Base-by-base conservation (phyloP, 805 yeast species). In the Suhomyces sp. region DNA sequence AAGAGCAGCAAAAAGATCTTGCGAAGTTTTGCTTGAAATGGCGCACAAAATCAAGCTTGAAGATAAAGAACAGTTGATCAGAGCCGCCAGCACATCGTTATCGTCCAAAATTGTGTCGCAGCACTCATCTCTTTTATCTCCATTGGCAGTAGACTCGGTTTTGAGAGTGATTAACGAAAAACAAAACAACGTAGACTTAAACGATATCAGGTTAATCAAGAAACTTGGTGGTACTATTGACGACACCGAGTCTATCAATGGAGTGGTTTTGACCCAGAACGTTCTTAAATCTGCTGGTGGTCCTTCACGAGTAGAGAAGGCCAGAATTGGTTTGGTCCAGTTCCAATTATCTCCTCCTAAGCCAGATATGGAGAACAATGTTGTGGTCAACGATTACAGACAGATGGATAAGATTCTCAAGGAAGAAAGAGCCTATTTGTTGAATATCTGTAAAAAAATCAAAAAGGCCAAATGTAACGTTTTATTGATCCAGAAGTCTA, bases 361-460 rank as follows among this genome's bases (percentile, higher is more conserved):
- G 69, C 97, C 97, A 19, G 97, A 91, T 67, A 87, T 96, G 87
- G 99, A 94, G 76, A 94, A 94, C 72, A 93, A 92, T 68, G 93
- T 94, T 48, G 96, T 94, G 53, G 98, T 94, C 51, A 94, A 89
- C 67, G 99, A 94, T 72, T 94, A 94, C 77, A 84, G 99, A 73
- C 99, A 94, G 74, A 94, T 94, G 99, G 99, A 94, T 73, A 94
- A 93, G 76, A 94, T 94, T 62, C 79, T 94, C 68, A 94, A 96
- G 68, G 99, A 94, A 74, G 99, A 94, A 79, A 86, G 99, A 69
- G 94, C 97, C 27, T 94, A 94, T 69, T 76, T 94, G 66, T 81
- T 94, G 68, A 93, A 93, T 70, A 88, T 94, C 68, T 92, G 97
- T 78, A 94, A 94, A 73, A 90, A 90, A 69, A 90, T 94, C 74